Percentiles rank a stretch among this genome's conserved stretches.
Conservation (phyloP, 139 green algal genomes). For the Prasinococcaceae sp. region DNA sequence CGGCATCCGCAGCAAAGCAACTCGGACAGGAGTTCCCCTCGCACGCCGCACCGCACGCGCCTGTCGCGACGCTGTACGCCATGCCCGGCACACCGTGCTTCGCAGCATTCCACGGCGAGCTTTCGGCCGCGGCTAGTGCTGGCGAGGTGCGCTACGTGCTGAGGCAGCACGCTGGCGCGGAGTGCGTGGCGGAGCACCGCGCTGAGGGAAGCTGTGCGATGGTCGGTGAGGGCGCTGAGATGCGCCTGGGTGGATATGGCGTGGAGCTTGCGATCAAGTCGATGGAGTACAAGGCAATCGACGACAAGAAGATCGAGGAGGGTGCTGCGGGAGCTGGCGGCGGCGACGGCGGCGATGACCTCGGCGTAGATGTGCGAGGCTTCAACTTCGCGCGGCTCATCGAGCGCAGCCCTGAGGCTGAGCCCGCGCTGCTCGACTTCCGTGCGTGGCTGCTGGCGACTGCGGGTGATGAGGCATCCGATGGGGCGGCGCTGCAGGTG, state of each 20-base stretch:
- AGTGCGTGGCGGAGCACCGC: constrained; percentile 3
- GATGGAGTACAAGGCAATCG: constrained; percentile 90
- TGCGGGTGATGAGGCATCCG: constrained; percentile 26
- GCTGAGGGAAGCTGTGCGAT: no score
- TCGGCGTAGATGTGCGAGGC: constrained; percentile 39
- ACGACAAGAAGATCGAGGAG: constrained; percentile 51
- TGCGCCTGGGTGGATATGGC: constrained; percentile 64
- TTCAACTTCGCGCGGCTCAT: constrained; percentile 55
- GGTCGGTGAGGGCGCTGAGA: no score
- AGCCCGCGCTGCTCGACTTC: constrained; percentile 57
- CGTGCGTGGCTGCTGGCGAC: constrained; percentile 45
- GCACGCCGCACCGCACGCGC: no score
- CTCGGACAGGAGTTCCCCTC: no score
- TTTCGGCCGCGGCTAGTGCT: constrained; percentile 14
- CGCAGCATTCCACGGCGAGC: constrained; percentile 28
- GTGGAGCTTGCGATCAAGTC: constrained; percentile 93
- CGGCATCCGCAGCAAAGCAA: no score
- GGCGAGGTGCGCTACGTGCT: constrained; percentile 6
- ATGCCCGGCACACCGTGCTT: constrained; percentile 44
- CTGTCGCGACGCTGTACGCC: constrained; percentile 46
- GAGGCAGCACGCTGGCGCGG: not conserved
- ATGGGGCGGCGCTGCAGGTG: constrained; percentile 40
- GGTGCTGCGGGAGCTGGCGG: constrained; percentile 10
- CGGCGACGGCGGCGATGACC: not conserved
- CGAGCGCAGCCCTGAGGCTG: constrained; percentile 32